Evolutionary conservation across 2,329 filamentous ascomycete genomes (phyloP).

Genomic region (Neopestalotiopsis sp.): DNA sequence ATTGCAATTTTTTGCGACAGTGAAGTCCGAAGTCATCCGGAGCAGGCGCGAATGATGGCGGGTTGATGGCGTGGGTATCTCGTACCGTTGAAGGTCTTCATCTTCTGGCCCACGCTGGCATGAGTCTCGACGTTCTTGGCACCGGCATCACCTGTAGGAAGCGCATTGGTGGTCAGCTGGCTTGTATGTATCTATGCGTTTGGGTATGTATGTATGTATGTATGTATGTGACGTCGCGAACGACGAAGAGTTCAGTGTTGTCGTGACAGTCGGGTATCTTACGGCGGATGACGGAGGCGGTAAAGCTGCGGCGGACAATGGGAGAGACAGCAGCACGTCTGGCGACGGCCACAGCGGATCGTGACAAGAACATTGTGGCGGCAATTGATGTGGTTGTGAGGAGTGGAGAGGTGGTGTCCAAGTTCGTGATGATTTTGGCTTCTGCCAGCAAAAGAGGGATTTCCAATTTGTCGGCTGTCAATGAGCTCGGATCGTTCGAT

Average conservation of each 20-base stretch:
- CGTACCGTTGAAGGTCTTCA: conserved; percentile 53
- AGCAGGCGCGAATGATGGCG: background rate
- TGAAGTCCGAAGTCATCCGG: background rate
- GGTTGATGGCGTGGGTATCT: conserved; percentile 21
- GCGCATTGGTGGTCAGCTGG: conserved; percentile 18
- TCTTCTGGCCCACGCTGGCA: conserved; percentile 47
- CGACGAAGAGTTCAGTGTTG: background rate
- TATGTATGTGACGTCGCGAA: conserved; percentile 1
- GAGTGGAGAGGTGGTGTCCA: conserved; percentile 28
- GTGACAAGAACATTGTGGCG: conserved; percentile 67
- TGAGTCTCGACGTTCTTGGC: conserved; percentile 53
- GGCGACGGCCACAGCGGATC: conserved; percentile 64
- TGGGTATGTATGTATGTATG: no score
- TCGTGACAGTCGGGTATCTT: conserved; percentile 38
- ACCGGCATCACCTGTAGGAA: conserved; percentile 21
- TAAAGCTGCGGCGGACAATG: conserved; percentile 63
- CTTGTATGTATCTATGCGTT: background rate
- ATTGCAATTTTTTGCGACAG: background rate
- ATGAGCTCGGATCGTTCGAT: conserved; percentile 23
- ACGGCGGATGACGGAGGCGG: conserved; percentile 67
- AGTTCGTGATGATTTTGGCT: conserved; percentile 29
- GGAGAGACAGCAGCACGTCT: conserved; percentile 63
- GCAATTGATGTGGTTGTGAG: conserved; percentile 30
- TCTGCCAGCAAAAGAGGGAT: conserved; percentile 47
- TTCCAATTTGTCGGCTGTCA: conserved; percentile 55